phyloP scores from a whole-genome alignment of 768 basidiomycete species.

The Mycena latifolia region DNA sequence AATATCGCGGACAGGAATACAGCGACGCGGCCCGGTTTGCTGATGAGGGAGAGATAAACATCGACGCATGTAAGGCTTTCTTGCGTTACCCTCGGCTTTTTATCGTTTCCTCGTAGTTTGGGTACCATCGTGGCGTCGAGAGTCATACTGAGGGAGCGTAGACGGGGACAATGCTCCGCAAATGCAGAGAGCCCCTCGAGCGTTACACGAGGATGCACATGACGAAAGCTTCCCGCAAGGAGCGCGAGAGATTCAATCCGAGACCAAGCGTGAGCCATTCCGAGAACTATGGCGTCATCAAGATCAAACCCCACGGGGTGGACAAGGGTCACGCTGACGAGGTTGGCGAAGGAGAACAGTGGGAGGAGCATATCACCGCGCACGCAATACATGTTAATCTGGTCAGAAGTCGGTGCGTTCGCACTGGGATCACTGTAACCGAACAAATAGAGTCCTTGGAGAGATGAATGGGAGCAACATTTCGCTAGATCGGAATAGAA shows the following conservation, averaged over 20 bases:
- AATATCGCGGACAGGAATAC: background rate
- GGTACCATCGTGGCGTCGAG: slow-evolving; percentile 15
- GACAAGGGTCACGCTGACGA: no score
- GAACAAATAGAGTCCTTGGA: no score
- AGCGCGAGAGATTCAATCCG: background rate
- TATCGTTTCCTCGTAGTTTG: background rate
- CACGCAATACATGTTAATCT: no score
- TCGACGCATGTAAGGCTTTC: background rate
- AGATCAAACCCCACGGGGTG: no score
- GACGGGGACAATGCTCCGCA: background rate
- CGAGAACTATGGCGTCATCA: background rate
- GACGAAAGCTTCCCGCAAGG: background rate
- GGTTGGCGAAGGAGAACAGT: no score
- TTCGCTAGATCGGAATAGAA: no score
- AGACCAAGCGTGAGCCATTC: slow-evolving; percentile 11
- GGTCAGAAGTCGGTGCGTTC: no score
- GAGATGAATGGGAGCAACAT: no score
- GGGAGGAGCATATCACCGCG: no score
- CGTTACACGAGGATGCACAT: background rate
- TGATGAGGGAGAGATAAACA: slow-evolving; percentile 8
- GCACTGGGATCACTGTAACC: no score
- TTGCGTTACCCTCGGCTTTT: background rate
- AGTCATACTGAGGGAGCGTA: background rate
- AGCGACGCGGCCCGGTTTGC: background rate
- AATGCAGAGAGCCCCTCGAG: slow-evolving; percentile 6